These are phyloP conservation scores for Neopestalotiopsis rosae DNA, from an alignment of 2,329 filamentous ascomycete species.

Conservation along the genomic window DNA sequence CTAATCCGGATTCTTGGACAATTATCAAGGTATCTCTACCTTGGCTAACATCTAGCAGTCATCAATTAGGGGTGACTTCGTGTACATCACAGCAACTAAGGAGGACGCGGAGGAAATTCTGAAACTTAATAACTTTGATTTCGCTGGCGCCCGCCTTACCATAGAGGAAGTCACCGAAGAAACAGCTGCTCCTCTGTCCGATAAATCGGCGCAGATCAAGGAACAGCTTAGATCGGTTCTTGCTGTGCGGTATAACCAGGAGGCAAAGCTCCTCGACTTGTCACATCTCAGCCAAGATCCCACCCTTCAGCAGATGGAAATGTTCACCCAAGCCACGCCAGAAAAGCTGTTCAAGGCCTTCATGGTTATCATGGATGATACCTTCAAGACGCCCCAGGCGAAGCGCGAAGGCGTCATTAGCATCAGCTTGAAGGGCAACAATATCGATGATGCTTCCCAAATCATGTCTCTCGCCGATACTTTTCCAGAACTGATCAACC, in stretches of 20 bases:
- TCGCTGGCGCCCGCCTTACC: constrained; percentile 68
- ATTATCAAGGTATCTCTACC: constrained; percentile 51
- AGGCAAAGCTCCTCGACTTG: constrained; percentile 79
- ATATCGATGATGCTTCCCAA: constrained; percentile 72
- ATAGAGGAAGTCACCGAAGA: constrained; percentile 53
- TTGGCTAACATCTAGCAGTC: constrained; percentile 75
- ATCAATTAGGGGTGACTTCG: constrained; percentile 69
- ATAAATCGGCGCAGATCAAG: constrained; percentile 65
- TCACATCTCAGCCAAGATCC: constrained; percentile 77
- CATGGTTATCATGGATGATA: constrained; percentile 82
- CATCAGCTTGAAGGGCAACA: constrained; percentile 82
- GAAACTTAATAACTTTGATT: constrained; percentile 71
- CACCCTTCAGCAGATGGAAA: constrained; percentile 73
- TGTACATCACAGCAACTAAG: constrained; percentile 70
- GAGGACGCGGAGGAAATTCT: constrained; percentile 68
- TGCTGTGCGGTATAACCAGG: constrained; percentile 72
- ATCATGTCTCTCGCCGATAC: constrained; percentile 79
- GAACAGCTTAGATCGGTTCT: constrained; percentile 74
- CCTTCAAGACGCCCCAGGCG: constrained; percentile 74
- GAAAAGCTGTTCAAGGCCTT: constrained; percentile 91
- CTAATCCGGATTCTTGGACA: constrained; percentile 41
- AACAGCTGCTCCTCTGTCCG: constrained; percentile 51
- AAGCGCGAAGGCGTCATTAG: constrained; percentile 82
- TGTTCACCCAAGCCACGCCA: constrained; percentile 75
- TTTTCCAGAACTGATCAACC: constrained; percentile 84